Percentiles rank a stretch among this genome's conserved stretches.
Conservation (phyloP, 768 basidiomycete genomes). For the Paxillus ammoniavirescens region DNA sequence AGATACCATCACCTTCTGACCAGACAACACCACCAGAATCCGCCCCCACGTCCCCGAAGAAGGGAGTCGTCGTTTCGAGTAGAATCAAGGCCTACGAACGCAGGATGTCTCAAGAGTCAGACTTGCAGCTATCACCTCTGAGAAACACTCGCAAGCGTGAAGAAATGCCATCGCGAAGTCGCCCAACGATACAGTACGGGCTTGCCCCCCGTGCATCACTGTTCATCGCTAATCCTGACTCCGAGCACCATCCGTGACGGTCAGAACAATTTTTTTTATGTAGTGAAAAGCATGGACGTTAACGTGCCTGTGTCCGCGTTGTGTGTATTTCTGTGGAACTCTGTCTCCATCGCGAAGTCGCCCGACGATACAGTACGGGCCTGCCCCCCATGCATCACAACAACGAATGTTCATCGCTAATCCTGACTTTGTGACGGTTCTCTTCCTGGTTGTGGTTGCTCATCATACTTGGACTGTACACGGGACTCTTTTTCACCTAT, state of each 20-base stretch:
- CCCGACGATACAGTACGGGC: conserved; percentile 55
- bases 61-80: conserved; percentile 39
- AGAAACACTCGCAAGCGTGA: conserved; percentile 44
- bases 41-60: not conserved
- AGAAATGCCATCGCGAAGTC: conserved; percentile 39
- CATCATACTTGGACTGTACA: not conserved
- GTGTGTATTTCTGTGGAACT: too few species aligned
- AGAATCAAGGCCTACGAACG: conserved; percentile 60
- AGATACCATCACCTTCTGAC: conserved; percentile 1
- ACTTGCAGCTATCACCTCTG: conserved; percentile 33
- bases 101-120: conserved; percentile 53
- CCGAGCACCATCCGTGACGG: conserved; percentile 13
- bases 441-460: not conserved
- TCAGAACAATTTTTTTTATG: not conserved
- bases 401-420: conserved; percentile 81
- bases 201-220: conserved; percentile 61
- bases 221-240: conserved; percentile 68
- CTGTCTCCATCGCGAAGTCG: conserved; percentile 33
- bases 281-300: too few species aligned
- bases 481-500: not conserved
- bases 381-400: conserved; percentile 57
- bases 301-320: too few species aligned
- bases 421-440: conserved; percentile 37
- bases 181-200: conserved; percentile 55
- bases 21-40: not conserved